Evolutionary conservation across 768 basidiomycete genomes (phyloP).

Genomic region (Lactarius trivialis): DNA sequence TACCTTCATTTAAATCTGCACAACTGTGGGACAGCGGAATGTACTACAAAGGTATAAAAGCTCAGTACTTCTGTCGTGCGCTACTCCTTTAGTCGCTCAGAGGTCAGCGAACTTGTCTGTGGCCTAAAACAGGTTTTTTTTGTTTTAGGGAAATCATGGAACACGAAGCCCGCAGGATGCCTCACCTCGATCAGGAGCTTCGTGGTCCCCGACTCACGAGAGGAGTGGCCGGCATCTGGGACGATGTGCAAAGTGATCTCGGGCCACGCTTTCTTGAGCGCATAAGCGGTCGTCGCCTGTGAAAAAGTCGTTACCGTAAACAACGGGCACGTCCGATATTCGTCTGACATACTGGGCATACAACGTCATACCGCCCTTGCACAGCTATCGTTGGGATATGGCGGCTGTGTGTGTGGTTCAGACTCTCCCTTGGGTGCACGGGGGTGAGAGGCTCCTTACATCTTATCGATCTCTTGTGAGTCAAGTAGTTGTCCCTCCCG

Average conservation of each 20-base stretch:
- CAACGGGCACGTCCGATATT: neutral
- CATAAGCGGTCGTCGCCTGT: slow-evolving; percentile 73
- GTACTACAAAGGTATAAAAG: slow-evolving; percentile 1
- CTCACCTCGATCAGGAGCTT: slow-evolving; percentile 66
- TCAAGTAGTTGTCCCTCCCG: slow-evolving; percentile 83
- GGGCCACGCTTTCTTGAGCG: slow-evolving; percentile 78
- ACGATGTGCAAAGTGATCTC: slow-evolving; percentile 71
- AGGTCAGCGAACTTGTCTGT: slow-evolving; percentile 41
- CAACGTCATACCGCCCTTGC: slow-evolving; percentile 84
- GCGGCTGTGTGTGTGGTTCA: slow-evolving; percentile 45
- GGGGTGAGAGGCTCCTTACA: slow-evolving; percentile 38
- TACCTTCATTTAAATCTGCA: neutral
- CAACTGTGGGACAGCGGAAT: neutral
- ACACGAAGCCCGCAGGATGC: no score
- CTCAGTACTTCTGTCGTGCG: neutral
- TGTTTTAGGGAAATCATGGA: neutral
- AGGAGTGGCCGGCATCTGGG: slow-evolving; percentile 83
- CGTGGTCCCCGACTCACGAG: slow-evolving; percentile 64
- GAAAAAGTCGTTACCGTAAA: neutral
- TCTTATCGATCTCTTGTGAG: slow-evolving; percentile 79
- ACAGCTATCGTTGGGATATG: slow-evolving; percentile 79
- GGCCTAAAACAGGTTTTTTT: slow-evolving; percentile 29
- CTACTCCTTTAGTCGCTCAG: slow-evolving; percentile 3
- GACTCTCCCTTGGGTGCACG: neutral
- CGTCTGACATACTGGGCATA: slow-evolving; percentile 62